These are phyloP conservation scores for Sarocladium oryzae DNA, from an alignment of 2,329 filamentous ascomycete species.

Conservation along the genomic window DNA sequence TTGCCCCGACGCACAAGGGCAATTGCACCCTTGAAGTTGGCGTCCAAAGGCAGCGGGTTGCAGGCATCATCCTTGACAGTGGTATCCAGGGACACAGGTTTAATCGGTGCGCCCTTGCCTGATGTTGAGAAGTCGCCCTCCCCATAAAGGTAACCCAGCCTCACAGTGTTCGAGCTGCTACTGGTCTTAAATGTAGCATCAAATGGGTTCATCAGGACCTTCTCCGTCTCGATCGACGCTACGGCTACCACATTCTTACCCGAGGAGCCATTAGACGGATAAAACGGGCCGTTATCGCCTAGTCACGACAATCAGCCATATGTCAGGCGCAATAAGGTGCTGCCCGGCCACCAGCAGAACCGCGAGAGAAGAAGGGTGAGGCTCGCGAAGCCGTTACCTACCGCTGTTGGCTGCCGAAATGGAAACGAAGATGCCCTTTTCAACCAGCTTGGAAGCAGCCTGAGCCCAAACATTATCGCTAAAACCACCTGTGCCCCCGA, in stretches of 20 bases:
- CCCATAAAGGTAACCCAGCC: slow-evolving; percentile 27
- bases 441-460: slow-evolving; percentile 25
- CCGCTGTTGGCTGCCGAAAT: slow-evolving; percentile 38
- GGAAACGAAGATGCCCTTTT: slow-evolving; percentile 32
- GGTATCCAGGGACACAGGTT: slow-evolving; percentile 20
- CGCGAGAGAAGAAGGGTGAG: no score
- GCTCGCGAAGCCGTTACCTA: no score
- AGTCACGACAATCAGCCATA: neutral
- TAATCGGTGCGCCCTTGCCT: slow-evolving; percentile 27
- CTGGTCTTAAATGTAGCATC: slow-evolving; percentile 22
- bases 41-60: slow-evolving; percentile 17
- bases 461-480: slow-evolving; percentile 24
- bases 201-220: slow-evolving; percentile 22
- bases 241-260: slow-evolving; percentile 35
- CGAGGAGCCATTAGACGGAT: slow-evolving; percentile 29
- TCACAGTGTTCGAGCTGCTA: slow-evolving; percentile 17
- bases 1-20: slow-evolving; percentile 23
- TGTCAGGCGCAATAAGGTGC: no score
- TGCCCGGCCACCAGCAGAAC: no score
- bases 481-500: slow-evolving; percentile 23
- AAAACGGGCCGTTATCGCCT: slow-evolving; percentile 33
- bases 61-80: slow-evolving; percentile 19
- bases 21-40: slow-evolving; percentile 17
- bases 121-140: slow-evolving; percentile 25
- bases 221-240: slow-evolving; percentile 31